These are phyloP conservation scores for Solanum medicagineum DNA, from an alignment of 257 asterid species.

Conservation along the genomic window DNA sequence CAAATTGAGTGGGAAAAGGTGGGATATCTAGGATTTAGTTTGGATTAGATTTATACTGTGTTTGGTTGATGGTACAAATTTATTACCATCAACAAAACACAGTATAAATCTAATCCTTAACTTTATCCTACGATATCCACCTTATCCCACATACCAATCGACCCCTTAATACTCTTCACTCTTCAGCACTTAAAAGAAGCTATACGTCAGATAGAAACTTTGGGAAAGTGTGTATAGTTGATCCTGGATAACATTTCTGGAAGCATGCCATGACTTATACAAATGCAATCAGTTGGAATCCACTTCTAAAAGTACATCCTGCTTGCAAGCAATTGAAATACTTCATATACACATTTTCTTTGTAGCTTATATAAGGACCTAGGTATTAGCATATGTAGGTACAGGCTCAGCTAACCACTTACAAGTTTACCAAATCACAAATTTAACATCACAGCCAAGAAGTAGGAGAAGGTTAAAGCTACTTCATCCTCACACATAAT, in stretches of 20 bases:
- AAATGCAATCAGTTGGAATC: background rate
- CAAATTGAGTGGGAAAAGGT: background rate
- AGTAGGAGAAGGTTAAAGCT: background rate
- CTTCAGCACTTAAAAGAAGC: background rate
- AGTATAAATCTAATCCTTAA: background rate
- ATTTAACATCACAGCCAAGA: background rate
- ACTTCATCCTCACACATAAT: background rate
- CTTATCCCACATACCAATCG: background rate
- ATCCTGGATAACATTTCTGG: background rate
- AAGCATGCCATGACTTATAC: background rate
- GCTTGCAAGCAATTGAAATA: background rate
- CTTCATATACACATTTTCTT: background rate
- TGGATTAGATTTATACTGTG: background rate
- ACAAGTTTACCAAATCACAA: background rate
- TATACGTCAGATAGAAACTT: background rate
- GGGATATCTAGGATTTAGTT: background rate
- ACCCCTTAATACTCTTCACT: background rate
- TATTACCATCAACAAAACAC: background rate
- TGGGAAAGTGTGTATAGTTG: background rate
- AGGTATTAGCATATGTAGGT: background rate
- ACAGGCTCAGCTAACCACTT: background rate
- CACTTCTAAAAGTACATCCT: background rate
- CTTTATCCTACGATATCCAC: background rate
- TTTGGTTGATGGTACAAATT: background rate
- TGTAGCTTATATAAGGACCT: background rate